phyloP scores from a whole-genome alignment of 345 rosid genomes.

The Barbarea vulgaris region DNA sequence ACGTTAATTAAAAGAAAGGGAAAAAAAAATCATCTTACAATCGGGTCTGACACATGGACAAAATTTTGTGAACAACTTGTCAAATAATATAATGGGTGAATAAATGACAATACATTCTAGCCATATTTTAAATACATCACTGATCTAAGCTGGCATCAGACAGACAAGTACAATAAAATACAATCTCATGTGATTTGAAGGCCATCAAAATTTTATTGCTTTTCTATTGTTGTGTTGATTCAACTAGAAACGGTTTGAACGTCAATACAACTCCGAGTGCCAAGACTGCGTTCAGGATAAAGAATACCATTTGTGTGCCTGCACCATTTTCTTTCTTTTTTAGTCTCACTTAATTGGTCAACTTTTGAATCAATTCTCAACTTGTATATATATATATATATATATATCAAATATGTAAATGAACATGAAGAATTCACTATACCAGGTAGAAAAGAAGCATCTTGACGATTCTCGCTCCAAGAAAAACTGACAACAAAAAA shows the following conservation, averaged over 20 bases:
- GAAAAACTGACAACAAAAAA: conserved; percentile 42
- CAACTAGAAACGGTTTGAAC: conserved; percentile 71
- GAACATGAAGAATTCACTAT: conserved; percentile 3
- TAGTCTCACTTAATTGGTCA: background rate
- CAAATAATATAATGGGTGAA: background rate
- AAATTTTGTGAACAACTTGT: background rate
- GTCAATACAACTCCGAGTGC: conserved; percentile 62
- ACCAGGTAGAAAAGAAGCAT: conserved; percentile 52
- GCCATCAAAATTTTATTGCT: background rate
- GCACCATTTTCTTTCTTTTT: conserved; percentile 25
- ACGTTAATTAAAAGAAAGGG: background rate
- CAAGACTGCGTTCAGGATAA: conserved; percentile 54
- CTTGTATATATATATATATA: background rate
- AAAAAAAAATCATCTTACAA: background rate
- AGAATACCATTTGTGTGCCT: conserved; percentile 76
- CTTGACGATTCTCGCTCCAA: conserved; percentile 53
- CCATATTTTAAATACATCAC: background rate
- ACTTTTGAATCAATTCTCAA: background rate
- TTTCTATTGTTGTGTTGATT: background rate
- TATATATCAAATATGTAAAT: background rate
- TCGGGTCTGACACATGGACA: background rate
- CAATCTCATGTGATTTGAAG: background rate
- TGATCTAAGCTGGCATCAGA: background rate
- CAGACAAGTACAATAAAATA: background rate
- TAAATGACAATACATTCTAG: background rate